These are phyloP conservation scores for Blastobotrys persicus DNA, from an alignment of 1,139 yeast genomes.

Conservation along the genomic window DNA sequence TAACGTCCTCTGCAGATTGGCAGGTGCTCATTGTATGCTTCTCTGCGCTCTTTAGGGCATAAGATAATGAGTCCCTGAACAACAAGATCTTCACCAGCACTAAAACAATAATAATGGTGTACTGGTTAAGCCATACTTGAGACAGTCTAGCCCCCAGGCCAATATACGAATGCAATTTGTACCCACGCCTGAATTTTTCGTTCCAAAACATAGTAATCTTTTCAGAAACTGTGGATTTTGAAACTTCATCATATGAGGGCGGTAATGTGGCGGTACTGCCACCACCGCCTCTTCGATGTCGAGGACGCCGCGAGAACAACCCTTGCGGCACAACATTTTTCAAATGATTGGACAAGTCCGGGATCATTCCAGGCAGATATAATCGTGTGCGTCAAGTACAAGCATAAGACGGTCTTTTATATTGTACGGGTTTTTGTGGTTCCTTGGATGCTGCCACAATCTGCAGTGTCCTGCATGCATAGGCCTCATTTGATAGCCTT, in stretches of 20 bases:
- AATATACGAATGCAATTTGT: slow-evolving; percentile 29
- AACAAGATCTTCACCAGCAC: slow-evolving; percentile 36
- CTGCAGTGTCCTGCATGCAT: background rate
- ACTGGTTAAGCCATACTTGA: slow-evolving; percentile 35
- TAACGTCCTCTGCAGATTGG: slow-evolving; percentile 45
- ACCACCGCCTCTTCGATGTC: background rate
- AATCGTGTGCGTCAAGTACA: background rate
- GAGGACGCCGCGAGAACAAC: background rate
- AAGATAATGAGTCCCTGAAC: slow-evolving; percentile 28
- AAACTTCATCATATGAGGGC: background rate
- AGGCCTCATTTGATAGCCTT: background rate
- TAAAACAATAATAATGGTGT: slow-evolving; percentile 34
- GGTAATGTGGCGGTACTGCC: slow-evolving; percentile 6
- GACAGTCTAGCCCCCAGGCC: slow-evolving; percentile 36
- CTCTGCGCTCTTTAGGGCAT: slow-evolving; percentile 30
- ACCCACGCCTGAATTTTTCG: background rate
- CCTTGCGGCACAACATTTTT: slow-evolving; percentile 5
- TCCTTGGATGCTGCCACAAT: too few species aligned
- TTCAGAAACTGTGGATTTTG: background rate
- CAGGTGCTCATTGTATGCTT: slow-evolving; percentile 41
- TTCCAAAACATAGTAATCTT: slow-evolving; percentile 3
- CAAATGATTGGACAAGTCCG: background rate
- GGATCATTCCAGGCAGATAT: background rate
- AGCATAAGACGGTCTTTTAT: background rate
- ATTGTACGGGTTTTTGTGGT: too few species aligned